Base-by-base conservation (phyloP, 495 filamentous ascomycete species). In the Clavariopsis aquatica region DNA sequence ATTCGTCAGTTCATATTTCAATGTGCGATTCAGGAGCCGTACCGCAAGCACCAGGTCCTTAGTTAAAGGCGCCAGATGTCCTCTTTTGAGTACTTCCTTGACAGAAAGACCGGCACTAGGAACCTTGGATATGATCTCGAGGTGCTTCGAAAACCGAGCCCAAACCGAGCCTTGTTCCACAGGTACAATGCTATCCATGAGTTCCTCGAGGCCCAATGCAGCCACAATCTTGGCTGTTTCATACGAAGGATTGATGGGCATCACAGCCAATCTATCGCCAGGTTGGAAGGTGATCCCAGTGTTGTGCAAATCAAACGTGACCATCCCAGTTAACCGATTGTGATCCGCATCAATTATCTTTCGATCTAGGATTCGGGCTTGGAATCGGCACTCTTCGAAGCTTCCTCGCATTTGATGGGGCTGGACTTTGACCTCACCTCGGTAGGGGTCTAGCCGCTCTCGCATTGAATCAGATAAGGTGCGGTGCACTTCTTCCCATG, bases 401-500 rank as follows among this genome's bases (percentile, higher is more conserved):
- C 74, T 79, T 3, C 80, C 79, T 49, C 80, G 76, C 78, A 82
- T 80, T 56, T 82, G 73, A 59, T 81, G 75, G 1, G 80, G 79
- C 51, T 82, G 78, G 7, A 81, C 71, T 9, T 71, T 53, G 45
- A 81, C 71, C 15, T 61, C 59, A 55, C 71, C 70, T 29, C 80
- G 74, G 58, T 73, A 79, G 0, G 79, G 80, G 52, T 79, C 76
- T 13, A 82, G 75, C 15, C 80, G 76, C 60, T 83, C 80, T 59
- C 80, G 81, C 79, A 83, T 83, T 6, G 80, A 76, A 58, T 81
- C 79, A 1, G 78, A 82, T 55, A 82, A 77, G 66, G 80, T 79
- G 49, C 64, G 72, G 64, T 81, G 80, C 0, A 79, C 80, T 57
- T 80, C 78, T 70, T 82, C 80, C 80, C 79, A 83, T 0, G 80